Percentiles rank a stretch among this genome's conserved stretches.
Conservation (phyloP, 164 flowering plant species). For the Vitis riparia region DNA sequence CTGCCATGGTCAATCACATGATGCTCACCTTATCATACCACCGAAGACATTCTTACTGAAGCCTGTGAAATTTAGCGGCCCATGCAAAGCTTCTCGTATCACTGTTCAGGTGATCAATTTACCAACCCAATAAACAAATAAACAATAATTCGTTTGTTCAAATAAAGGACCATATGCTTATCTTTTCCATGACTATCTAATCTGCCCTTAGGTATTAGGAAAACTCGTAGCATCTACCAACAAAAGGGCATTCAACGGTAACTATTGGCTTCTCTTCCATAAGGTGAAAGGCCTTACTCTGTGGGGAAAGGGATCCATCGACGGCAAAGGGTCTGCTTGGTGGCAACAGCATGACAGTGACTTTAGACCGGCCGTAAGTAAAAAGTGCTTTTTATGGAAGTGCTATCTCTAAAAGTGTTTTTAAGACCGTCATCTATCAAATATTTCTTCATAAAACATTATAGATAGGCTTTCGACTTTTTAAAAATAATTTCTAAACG, state of each 20-base stretch:
- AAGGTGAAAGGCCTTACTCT: background rate
- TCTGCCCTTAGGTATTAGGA: conserved; percentile 1
- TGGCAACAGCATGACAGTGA: background rate
- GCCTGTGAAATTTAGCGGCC: conserved; percentile 2
- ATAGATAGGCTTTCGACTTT: no score
- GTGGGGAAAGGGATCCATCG: conserved; percentile 4
- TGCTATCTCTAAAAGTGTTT: no score
- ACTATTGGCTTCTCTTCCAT: background rate
- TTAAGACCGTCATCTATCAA: no score
- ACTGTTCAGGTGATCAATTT: background rate
- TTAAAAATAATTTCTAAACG: no score
- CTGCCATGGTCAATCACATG: background rate
- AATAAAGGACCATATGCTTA: no score
- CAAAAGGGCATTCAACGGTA: background rate
- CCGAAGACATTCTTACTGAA: conserved; percentile 10
- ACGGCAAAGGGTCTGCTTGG: conserved; percentile 8
- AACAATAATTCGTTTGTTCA: no score
- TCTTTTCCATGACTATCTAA: no score
- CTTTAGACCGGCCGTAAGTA: no score
- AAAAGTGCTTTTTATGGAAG: no score
- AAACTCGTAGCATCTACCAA: background rate
- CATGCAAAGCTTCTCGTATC: conserved; percentile 5
- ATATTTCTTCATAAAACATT: no score
- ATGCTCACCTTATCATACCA: background rate
- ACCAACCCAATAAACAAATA: no score